phyloP scores from a whole-genome alignment of 1,284 basidiomycete genomes.

The Neolentinus lepideus region DNA sequence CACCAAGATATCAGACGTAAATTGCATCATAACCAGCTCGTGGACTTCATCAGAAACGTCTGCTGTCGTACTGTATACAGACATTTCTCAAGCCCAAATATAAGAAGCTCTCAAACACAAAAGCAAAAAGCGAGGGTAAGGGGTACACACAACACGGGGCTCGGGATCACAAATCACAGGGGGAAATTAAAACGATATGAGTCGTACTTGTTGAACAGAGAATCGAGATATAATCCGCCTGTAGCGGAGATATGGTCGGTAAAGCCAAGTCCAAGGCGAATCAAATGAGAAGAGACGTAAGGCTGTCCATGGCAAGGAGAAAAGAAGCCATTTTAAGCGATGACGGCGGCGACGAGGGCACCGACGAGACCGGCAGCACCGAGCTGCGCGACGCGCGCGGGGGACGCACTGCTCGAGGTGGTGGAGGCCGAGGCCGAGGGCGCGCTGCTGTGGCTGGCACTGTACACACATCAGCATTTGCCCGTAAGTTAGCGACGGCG shows the following conservation, averaged over 20 bases:
- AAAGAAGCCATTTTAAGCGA: conserved; percentile 11
- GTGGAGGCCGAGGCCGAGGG: conserved; percentile 2
- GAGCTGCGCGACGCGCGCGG: conserved; percentile 21
- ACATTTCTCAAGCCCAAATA: not conserved
- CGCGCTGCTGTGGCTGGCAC: not conserved
- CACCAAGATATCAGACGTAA: no score
- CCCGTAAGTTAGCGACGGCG: not conserved
- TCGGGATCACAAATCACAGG: not conserved
- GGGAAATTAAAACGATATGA: not conserved
- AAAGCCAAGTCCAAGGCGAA: not conserved
- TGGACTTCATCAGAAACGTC: not conserved
- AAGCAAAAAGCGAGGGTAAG: no score
- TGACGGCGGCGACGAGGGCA: conserved; percentile 37
- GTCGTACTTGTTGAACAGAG: not conserved
- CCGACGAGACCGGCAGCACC: conserved; percentile 39
- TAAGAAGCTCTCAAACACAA: not conserved
- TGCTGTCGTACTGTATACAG: not conserved
- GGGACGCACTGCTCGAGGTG: not conserved
- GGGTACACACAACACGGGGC: no score
- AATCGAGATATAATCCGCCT: not conserved
- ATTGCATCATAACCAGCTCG: not conserved
- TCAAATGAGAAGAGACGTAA: not conserved
- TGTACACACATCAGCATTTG: not conserved
- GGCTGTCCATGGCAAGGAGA: not conserved
- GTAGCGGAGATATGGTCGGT: not conserved